Percentiles rank a stretch among this genome's conserved stretches.
These are phyloP conservation scores for Podosphaera xanthii DNA, from an alignment of 2,329 filamentous ascomycete species.

Conservation along the genomic window DNA sequence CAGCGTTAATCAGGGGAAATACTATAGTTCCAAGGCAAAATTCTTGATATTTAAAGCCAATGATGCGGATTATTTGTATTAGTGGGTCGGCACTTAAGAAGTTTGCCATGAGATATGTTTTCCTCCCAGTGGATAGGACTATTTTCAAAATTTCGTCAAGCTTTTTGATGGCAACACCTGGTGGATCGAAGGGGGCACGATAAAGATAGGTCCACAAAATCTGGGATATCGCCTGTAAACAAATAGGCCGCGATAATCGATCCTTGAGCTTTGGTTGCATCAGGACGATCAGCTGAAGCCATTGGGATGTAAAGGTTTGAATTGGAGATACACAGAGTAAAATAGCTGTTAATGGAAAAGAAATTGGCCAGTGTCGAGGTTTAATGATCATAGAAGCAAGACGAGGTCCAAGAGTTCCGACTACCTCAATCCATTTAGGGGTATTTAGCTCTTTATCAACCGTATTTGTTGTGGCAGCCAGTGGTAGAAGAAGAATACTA, in stretches of 20 bases:
- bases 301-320: conserved; percentile 66
- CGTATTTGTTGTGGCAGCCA: conserved; percentile 57
- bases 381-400: conserved; percentile 73
- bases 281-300: conserved; percentile 59
- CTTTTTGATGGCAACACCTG: conserved; percentile 46
- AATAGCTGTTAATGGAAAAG: conserved; percentile 71
- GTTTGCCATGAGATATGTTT: conserved; percentile 63
- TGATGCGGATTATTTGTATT: conserved; percentile 81
- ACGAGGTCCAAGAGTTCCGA: conserved; percentile 55
- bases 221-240: conserved; percentile 72
- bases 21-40: conserved; percentile 81
- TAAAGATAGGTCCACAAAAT: conserved; percentile 91
- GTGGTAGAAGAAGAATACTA: conserved; percentile 63
- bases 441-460: conserved; percentile 38
- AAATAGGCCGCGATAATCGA: conserved; percentile 50
- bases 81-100: conserved; percentile 67
- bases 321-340: conserved; percentile 71
- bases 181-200: conserved; percentile 46
- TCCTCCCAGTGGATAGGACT: conserved; percentile 59
- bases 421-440: conserved; percentile 68
- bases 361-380: conserved; percentile 72
- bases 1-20: conserved; percentile 86
- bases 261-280: conserved; percentile 72
- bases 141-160: conserved; percentile 76
- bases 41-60: conserved; percentile 83